Evolutionary conservation across 2,329 filamentous ascomycete species (phyloP).

Genomic region (Aspergillus awamori): DNA sequence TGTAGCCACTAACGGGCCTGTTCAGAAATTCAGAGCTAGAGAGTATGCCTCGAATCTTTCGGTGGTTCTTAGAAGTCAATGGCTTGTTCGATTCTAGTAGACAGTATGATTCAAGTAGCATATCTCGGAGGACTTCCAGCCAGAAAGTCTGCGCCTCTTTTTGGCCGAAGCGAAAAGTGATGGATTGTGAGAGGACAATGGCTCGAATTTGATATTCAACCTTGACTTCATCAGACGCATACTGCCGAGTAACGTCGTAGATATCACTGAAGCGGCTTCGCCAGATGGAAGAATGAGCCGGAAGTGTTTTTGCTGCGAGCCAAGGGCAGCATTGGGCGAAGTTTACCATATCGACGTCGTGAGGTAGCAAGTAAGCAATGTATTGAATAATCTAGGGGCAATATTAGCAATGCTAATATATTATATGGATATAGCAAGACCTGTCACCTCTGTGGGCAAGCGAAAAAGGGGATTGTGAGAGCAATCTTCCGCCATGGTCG

Average conservation of each 20-base stretch:
- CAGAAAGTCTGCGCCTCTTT: conserved; percentile 30
- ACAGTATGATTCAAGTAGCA: conserved; percentile 31
- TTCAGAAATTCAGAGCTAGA: conserved; percentile 26
- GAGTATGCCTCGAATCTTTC: conserved; percentile 26
- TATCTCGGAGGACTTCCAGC: conserved; percentile 35
- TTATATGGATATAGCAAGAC: neutral
- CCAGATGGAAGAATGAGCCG: conserved; percentile 38
- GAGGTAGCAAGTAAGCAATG: conserved; percentile 32
- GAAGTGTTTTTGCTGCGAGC: conserved; percentile 29
- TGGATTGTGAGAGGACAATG: conserved; percentile 34
- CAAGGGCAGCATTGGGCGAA: conserved; percentile 32
- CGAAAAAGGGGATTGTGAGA: neutral
- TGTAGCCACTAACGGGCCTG: conserved; percentile 25
- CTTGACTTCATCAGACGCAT: conserved; percentile 29
- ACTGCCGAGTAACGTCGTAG: conserved; percentile 36
- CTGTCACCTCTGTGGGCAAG: conserved; percentile 20
- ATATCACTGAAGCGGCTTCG: conserved; percentile 32
- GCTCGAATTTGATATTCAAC: conserved; percentile 41
- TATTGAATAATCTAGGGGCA: conserved; percentile 34
- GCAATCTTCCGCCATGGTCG: neutral
- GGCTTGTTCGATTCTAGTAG: neutral
- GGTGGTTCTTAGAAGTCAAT: conserved; percentile 26
- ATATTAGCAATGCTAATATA: neutral
- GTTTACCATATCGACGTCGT: conserved; percentile 36
- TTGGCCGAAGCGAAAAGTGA: conserved; percentile 33